These are phyloP conservation scores for Fonsecaea pedrosoi DNA, from an alignment of 2,329 filamentous ascomycete genomes.

Conservation along the genomic window DNA sequence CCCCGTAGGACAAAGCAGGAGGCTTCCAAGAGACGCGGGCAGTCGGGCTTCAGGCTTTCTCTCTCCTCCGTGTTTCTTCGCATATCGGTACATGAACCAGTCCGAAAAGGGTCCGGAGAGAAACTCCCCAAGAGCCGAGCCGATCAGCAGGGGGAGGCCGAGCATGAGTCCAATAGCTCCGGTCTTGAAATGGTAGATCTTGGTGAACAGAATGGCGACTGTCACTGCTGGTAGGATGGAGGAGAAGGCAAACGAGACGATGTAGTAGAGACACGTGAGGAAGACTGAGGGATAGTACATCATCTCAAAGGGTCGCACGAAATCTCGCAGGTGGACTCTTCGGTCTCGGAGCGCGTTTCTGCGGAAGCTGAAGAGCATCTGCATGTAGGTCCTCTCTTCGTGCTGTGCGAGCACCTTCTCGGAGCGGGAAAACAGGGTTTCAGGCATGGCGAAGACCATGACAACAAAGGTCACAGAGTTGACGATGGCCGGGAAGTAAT, in stretches of 20 bases:
- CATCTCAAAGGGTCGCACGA: conserved; percentile 2
- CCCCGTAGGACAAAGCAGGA: conserved; percentile 5
- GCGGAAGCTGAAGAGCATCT: conserved; percentile 25
- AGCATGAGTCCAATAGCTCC: conserved; percentile 4
- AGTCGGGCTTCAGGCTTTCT: conserved; percentile 36
- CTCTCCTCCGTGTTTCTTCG: conserved; percentile 32
- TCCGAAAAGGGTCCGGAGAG: conserved; percentile 36
- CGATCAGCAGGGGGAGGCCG: conserved; percentile 4
- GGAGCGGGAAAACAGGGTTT: conserved; percentile 20
- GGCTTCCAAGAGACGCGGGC: background rate
- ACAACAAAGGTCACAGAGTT: conserved; percentile 5
- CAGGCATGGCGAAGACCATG: conserved; percentile 16
- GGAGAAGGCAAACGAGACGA: background rate
- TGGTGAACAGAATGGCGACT: conserved; percentile 6
- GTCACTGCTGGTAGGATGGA: conserved; percentile 6
- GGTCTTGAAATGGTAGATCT: conserved; percentile 1
- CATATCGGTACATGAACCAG: conserved; percentile 31
- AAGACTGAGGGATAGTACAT: conserved; percentile 5
- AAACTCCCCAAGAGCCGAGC: conserved; percentile 17
- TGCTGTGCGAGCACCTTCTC: conserved; percentile 6
- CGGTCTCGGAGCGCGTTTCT: conserved; percentile 13
- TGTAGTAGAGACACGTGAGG: conserved; percentile 3
- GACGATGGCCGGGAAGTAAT: conserved; percentile 17
- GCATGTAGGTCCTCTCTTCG: conserved; percentile 17
- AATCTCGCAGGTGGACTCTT: background rate